Evolutionary conservation across 2,329 filamentous ascomycete species (phyloP), one percentile per base, ranked within the genome.

Genomic region (Penicillium sp.): DNA sequence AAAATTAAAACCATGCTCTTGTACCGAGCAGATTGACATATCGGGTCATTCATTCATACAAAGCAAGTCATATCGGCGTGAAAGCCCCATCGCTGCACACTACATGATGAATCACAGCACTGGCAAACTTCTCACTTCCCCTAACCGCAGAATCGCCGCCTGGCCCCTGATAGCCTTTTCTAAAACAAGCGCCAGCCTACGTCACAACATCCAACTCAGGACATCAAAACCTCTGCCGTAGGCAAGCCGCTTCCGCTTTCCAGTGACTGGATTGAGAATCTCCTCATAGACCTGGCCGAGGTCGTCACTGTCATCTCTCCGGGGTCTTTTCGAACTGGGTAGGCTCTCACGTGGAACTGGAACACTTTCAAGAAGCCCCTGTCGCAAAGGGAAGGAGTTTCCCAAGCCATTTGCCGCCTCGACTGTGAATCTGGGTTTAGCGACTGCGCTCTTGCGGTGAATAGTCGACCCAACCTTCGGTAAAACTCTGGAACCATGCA

Each of bases 201-300:
- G 9, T 12, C n/a, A 45, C 5, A 45, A 27, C 28, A 47, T 33
- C 11, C 34, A 25, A 26, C 18, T 26, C 33, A 48, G 32, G 3
- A 29, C 34, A 1, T 43, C 39, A 27, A 42, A 32, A 9, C 39
- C 24, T 24, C 38, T 24, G 5, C 45, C 41, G 24, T 46, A 51
- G 11, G 43, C 43, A 9, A 28, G 29, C 9, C 42, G 37, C 27
- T 44, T 45, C 12, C 46, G 39, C 25, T 48, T 48, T 0, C 45
- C 45, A 0, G 48, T 50, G 32, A 50, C 24, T 2, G 35, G 37
- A 12, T 47, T 50, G 32, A 18, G 9, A n/a, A 45, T 8, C 11
- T 47, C 48, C 36, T 50, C 48, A 18, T 47, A 50, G 8, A 50
- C 48, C 9, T 50, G 29, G 11, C 24, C 45, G 1, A 18, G 12